Conservation (phyloP, 306 rosid genomes). For the Elaeagnus macrophylla region DNA sequence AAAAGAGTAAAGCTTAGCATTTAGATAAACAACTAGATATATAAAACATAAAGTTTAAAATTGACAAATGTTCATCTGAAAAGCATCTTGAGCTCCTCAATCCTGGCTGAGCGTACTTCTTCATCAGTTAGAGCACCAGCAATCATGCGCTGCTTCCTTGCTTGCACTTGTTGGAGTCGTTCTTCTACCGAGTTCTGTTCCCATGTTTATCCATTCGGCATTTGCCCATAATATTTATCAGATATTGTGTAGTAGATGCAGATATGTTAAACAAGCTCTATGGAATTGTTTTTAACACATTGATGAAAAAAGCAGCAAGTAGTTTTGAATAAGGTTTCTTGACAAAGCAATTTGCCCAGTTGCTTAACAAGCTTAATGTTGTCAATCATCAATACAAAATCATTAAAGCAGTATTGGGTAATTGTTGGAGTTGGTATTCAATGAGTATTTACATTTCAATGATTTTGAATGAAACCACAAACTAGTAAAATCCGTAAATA, state of each 20-base stretch:
- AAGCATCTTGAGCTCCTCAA: conserved; percentile 74
- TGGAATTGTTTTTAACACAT: not conserved
- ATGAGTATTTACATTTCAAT: no score
- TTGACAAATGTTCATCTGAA: conserved; percentile 30
- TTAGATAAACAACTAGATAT: not conserved
- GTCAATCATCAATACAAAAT: no score
- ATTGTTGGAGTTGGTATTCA: no score
- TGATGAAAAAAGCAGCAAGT: no score
- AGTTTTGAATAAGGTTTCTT: no score
- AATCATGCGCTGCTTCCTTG: conserved; percentile 65
- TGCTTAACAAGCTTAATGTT: no score
- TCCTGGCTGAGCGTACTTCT: conserved; percentile 60
- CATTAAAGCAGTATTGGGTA: no score
- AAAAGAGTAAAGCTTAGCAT: not conserved
- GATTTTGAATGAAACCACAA: no score
- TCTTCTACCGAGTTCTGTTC: conserved; percentile 65
- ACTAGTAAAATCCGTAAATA: no score
- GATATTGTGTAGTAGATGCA: not conserved
- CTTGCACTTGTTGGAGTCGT: conserved; percentile 65
- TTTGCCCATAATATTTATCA: not conserved
- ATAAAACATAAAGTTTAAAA: no score
- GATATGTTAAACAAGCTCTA: not conserved
- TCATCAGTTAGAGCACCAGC: conserved; percentile 71
- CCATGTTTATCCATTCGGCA: not conserved
- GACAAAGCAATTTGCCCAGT: no score